phyloP scores from a whole-genome alignment of 345 rosid species.

The Anacardium occidentale region DNA sequence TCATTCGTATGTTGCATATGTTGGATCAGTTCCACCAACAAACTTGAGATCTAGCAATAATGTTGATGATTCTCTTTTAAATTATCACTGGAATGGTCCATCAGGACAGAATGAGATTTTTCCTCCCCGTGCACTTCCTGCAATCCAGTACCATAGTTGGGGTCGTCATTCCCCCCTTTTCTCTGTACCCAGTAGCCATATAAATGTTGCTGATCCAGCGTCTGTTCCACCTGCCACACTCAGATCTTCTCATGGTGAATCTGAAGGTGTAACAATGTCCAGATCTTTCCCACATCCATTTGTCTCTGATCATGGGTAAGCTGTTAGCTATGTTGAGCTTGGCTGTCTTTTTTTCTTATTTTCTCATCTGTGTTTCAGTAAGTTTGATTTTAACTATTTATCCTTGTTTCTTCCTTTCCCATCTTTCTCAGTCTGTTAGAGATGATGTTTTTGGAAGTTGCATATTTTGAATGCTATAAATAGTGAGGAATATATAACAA shows the following conservation, averaged over 20 bases:
- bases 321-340: conserved; percentile 5
- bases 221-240: conserved; percentile 39
- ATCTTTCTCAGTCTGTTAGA: not conserved
- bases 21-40: conserved; percentile 47
- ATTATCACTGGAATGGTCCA: conserved; percentile 52
- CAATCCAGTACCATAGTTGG: conserved; percentile 49
- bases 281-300: conserved; percentile 44
- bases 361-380: not conserved
- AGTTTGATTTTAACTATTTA: not conserved
- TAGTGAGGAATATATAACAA: not conserved
- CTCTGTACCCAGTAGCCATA: conserved; percentile 38
- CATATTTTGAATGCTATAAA: not conserved
- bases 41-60: conserved; percentile 40
- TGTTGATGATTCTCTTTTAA: conserved; percentile 39
- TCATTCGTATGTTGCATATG: conserved; percentile 56
- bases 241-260: conserved; percentile 44
- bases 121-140: conserved; percentile 50
- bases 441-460: not conserved
- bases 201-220: conserved; percentile 39
- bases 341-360: not conserved
- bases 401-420: not conserved
- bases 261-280: conserved; percentile 30
- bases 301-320: conserved; percentile 55
- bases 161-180: conserved; percentile 43
- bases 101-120: conserved; percentile 42